phyloP scores from a whole-genome alignment of 495 filamentous ascomycete species.

The Hypoxylon crocopeplum region DNA sequence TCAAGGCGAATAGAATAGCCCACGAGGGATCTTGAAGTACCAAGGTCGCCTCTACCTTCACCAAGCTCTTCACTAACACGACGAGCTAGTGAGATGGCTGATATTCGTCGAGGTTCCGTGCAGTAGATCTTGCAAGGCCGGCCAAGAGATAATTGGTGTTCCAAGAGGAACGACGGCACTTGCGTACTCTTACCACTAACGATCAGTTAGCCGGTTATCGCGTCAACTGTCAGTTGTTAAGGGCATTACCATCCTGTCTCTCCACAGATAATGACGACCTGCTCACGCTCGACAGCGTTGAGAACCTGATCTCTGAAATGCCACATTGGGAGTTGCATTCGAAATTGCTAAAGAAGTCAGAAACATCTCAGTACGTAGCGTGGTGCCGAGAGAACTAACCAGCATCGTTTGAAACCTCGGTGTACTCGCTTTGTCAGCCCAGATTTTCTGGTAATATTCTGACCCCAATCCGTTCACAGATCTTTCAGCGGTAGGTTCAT shows the following conservation, averaged over 20 bases:
- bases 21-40: slow-evolving; percentile 81
- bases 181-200: slow-evolving; percentile 91
- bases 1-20: slow-evolving; percentile 95
- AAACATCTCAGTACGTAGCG: too few relatives aligned
- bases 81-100: slow-evolving; percentile 88
- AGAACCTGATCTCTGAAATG: slow-evolving; percentile 79
- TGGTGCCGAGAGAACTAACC: slow-evolving; percentile 30
- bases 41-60: slow-evolving; percentile 79
- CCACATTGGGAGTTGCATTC: slow-evolving; percentile 88
- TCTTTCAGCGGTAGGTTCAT: slow-evolving; percentile 50
- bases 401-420: slow-evolving; percentile 67
- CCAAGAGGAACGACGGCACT: slow-evolving; percentile 88
- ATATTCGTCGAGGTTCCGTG: slow-evolving; percentile 95
- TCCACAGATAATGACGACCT: slow-evolving; percentile 88
- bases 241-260: slow-evolving; percentile 80
- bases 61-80: slow-evolving; percentile 95
- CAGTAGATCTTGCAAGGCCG: slow-evolving; percentile 90
- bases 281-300: slow-evolving; percentile 72
- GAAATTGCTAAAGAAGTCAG: slow-evolving; percentile 49
- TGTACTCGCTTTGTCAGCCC: slow-evolving; percentile 71
- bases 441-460: slow-evolving; percentile 67
- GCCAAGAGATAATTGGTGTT: slow-evolving; percentile 81
- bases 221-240: not conserved
- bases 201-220: slow-evolving; percentile 27
- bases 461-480: slow-evolving; percentile 23